phyloP scores from a whole-genome alignment of 192 early-diverging fungal species.

The Mortierella antarctica region DNA sequence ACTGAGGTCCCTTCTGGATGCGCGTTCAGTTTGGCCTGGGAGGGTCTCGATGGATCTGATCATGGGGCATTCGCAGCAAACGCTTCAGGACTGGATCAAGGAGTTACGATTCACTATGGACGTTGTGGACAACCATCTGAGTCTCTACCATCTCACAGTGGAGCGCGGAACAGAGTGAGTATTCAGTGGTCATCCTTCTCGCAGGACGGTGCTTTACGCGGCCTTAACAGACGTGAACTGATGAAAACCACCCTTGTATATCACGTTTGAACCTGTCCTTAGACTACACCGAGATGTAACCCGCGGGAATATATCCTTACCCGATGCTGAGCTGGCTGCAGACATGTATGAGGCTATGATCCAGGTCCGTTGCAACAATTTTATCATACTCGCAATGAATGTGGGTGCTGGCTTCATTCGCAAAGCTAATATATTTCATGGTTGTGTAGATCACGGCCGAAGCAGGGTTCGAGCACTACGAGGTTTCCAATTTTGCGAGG shows the following conservation, averaged over 20 bases:
- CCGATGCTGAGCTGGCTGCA: slow-evolving; percentile 52
- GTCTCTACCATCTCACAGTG: slow-evolving; percentile 64
- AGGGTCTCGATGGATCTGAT: slow-evolving; percentile 64
- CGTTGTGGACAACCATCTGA: slow-evolving; percentile 62
- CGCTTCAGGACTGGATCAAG: slow-evolving; percentile 52
- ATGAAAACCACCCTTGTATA: no score
- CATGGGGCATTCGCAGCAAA: slow-evolving; percentile 61
- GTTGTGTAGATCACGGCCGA: slow-evolving; percentile 29
- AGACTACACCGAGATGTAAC: slow-evolving; percentile 55
- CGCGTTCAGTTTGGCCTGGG: slow-evolving; percentile 55
- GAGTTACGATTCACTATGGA: slow-evolving; percentile 58
- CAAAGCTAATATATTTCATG: neutral
- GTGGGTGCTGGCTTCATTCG: neutral
- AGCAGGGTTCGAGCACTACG: slow-evolving; percentile 64
- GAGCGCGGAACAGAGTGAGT: slow-evolving; percentile 64
- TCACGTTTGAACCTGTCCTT: neutral
- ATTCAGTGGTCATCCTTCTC: no score
- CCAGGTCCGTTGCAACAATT: slow-evolving; percentile 29
- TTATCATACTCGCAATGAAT: neutral
- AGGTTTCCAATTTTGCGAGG: slow-evolving; percentile 65
- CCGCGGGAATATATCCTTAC: slow-evolving; percentile 40
- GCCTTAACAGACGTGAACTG: no score
- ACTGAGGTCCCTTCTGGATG: slow-evolving; percentile 52
- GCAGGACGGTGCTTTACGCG: no score
- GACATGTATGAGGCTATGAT: slow-evolving; percentile 65